A percentile compares a stretch with the other conserved stretches of the same genome.
Conservation (phyloP, 495 filamentous ascomycete genomes). For the Glonium stellatum region DNA sequence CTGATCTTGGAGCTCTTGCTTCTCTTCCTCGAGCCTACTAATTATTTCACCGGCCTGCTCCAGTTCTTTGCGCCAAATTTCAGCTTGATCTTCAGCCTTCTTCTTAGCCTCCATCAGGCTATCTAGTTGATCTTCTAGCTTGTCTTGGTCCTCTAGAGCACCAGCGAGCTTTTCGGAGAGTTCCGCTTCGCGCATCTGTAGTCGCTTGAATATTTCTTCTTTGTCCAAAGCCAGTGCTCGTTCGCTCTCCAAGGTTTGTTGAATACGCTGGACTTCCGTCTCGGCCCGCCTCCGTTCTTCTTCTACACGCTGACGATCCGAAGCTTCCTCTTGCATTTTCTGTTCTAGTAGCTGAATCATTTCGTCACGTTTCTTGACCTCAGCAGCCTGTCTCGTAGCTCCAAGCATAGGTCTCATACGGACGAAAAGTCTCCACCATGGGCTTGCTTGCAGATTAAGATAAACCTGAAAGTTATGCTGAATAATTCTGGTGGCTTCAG, state of each 20-base stretch:
- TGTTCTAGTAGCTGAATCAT: constrained; percentile 78
- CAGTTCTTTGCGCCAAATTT: constrained; percentile 69
- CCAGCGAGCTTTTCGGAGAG: constrained; percentile 85
- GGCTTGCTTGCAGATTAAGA: constrained; percentile 76
- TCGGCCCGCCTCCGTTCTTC: constrained; percentile 87
- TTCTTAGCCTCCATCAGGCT: constrained; percentile 83
- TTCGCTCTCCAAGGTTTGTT: constrained; percentile 91
- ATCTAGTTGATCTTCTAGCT: constrained; percentile 87
- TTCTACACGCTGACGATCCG: constrained; percentile 72
- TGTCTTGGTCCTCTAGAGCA: constrained; percentile 92
- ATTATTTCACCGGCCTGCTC: constrained; percentile 91
- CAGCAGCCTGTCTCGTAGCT: constrained; percentile 78
- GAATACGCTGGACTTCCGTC: constrained; percentile 76
- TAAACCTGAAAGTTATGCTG: constrained; percentile 90
- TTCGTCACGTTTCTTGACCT: constrained; percentile 91
- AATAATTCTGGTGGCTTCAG: constrained; percentile 90
- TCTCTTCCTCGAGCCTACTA: constrained; percentile 73
- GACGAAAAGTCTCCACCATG: constrained; percentile 96
- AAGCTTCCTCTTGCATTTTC: constrained; percentile 70
- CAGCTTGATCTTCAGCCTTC: constrained; percentile 76
- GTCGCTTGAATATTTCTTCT: constrained; percentile 92
- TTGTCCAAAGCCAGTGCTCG: constrained; percentile 91
- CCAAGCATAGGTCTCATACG: constrained; percentile 92
- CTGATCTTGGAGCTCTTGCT: constrained; percentile 60
- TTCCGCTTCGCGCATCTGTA: constrained; percentile 84